These are phyloP conservation scores for Tylopilus balloui DNA, from an alignment of 768 basidiomycete genomes.

Conservation along the genomic window DNA sequence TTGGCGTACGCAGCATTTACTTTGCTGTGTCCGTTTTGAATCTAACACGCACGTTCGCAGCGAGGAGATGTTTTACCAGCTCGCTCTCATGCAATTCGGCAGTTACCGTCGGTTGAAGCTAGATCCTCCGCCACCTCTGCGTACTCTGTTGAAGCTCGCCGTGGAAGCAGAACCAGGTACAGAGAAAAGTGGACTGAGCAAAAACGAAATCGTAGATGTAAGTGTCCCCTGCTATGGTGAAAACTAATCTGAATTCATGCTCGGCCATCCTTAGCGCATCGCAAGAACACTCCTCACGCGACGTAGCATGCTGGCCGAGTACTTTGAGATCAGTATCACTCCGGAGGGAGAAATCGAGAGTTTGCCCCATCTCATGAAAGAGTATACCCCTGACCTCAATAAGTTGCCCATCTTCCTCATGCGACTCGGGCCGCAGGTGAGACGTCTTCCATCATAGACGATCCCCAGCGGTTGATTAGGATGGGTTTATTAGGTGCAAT, in stretches of 20 bases:
- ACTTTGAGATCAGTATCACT: conserved; percentile 78
- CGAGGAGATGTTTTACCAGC: conserved; percentile 93
- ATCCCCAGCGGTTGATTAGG: background rate
- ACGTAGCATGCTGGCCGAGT: conserved; percentile 86
- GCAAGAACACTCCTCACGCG: conserved; percentile 51
- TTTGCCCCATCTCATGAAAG: conserved; percentile 77
- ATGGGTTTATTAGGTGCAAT: conserved; percentile 61
- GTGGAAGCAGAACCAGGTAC: conserved; percentile 61
- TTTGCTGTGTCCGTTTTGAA: background rate
- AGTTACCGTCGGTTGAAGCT: conserved; percentile 71
- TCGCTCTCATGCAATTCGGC: conserved; percentile 89
- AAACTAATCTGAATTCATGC: background rate
- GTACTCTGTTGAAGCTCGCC: conserved; percentile 70
- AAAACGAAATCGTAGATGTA: conserved; percentile 69
- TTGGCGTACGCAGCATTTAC: conserved; percentile 59
- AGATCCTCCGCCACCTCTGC: conserved; percentile 75
- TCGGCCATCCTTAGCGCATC: conserved; percentile 48
- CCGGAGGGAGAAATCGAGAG: conserved; percentile 63
- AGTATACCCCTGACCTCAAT: conserved; percentile 88
- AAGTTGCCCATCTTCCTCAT: conserved; percentile 87
- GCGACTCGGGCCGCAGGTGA: conserved; percentile 87
- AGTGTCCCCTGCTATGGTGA: conserved; percentile 17
- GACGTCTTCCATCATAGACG: background rate
- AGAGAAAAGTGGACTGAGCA: conserved; percentile 47
- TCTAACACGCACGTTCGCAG: conserved; percentile 35